Conservation (phyloP, 805 yeast species). For the Ogataea pignaliae region DNA sequence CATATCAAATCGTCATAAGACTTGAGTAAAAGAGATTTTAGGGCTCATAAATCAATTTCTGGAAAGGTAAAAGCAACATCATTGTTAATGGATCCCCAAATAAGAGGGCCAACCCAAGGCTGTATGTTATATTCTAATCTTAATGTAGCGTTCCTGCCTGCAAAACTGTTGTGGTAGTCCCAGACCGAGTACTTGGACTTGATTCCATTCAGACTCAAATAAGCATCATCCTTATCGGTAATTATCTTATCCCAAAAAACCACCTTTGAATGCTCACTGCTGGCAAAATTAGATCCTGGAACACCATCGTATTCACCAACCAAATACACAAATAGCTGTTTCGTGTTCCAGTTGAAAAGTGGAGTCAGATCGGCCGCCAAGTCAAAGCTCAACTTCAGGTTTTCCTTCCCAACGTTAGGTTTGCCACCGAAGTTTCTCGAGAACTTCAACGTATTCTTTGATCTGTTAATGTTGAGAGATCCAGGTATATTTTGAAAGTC, state of each 20-base stretch:
- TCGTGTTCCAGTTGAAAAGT: conserved; percentile 94
- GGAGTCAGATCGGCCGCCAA: conserved; percentile 69
- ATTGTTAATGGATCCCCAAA: conserved; percentile 54
- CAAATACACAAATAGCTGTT: conserved; percentile 88
- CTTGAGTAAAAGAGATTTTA: no score
- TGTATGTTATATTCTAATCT: conserved; percentile 87
- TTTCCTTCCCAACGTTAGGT: conserved; percentile 68
- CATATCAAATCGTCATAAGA: no score
- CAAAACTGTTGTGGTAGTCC: conserved; percentile 66
- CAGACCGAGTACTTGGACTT: conserved; percentile 80
- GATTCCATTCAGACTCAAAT: conserved; percentile 43
- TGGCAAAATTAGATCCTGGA: conserved; percentile 29
- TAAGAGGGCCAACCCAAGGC: conserved; percentile 80
- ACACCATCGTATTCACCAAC: conserved; percentile 73
- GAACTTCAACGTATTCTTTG: conserved; percentile 19
- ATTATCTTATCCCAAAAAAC: conserved; percentile 92
- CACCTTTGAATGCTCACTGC: conserved; percentile 42
- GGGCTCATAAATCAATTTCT: no score
- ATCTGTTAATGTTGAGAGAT: conserved; percentile 13
- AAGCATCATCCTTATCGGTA: conserved; percentile 52
- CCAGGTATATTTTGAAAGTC: conserved; percentile 41
- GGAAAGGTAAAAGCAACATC: conserved; percentile 16
- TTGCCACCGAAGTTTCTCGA: conserved; percentile 50
- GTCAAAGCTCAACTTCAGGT: conserved; percentile 67
- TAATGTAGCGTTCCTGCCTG: conserved; percentile 61